Evolutionary conservation across 2,329 filamentous ascomycete species (phyloP), one percentile per base, ranked within the genome.

Genomic region (Ceratocystis papillata): DNA sequence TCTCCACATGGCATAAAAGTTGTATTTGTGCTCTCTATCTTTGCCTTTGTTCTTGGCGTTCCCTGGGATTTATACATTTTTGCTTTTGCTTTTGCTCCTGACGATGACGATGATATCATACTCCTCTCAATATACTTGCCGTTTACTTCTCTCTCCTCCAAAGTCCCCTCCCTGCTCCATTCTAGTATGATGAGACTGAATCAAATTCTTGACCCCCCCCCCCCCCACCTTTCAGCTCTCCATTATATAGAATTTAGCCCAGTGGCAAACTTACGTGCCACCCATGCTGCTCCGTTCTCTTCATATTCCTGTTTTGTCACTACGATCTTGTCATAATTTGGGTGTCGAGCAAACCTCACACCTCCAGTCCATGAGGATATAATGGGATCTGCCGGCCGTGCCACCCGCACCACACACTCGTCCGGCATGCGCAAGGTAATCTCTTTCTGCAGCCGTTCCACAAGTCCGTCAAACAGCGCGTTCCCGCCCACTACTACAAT

Each of bases 251-350:
- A 28, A 55, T 67, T 67, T 5, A 67, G 22, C 15, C 66, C 66
- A 2, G 55, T 37, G 22, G 78, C 78, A 73, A 96, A 94, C 72
- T 83, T 89, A 71, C 84, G 86, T 33, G 84, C 84, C 28, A 89
- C 80, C 89, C 89, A 93, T 1, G 77, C 79, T 65, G 82, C 83
- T 7, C 94, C 94, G 72, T 91, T 77, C 75, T 99, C 94, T 63
- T 94, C 85, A 74, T 99, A 99, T 73, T 99, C 90, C 68, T 88
- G 83, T 73, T 89, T 90, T 0, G 89, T 94, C n/a, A 96, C 88
- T 1, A 85, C 81, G 12, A 91, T 76, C 62, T 81, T 81, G 68
- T 85, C 81, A 63, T 95, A 78, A 48, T 88, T 80, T 53, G 80
- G 79, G 71, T 92, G 86, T 63, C 78, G 83, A 0, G 90, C 90